phyloP scores from a whole-genome alignment of 345 rosid species.

The Cardamine resedifolia region DNA sequence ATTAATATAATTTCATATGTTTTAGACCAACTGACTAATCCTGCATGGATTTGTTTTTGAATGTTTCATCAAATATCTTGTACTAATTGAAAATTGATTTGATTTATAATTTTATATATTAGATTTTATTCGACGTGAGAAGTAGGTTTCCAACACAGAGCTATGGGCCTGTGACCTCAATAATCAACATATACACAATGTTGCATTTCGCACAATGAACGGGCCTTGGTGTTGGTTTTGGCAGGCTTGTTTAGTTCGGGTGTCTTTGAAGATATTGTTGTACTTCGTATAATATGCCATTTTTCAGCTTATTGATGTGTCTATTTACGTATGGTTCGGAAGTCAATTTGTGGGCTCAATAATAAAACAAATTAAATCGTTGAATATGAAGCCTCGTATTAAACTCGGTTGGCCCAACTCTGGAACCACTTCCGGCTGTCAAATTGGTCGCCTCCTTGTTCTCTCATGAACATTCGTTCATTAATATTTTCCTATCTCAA shows the following conservation, averaged over 20 bases:
- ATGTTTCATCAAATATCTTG: too few species aligned
- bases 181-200: neutral
- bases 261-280: neutral
- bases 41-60: too few species aligned
- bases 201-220: neutral
- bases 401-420: constrained; percentile 11
- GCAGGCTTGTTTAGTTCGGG: neutral
- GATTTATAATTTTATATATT: too few species aligned
- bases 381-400: neutral
- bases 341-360: constrained; percentile 1
- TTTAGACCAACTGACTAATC: too few species aligned
- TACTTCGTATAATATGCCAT: neutral
- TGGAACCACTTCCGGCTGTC: neutral
- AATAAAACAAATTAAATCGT: neutral
- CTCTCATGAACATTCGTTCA: neutral
- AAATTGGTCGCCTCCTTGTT: neutral
- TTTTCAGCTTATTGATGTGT: neutral
- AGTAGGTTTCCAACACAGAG: too few species aligned
- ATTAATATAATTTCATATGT: too few species aligned
- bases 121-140: too few species aligned
- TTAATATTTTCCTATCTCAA: neutral
- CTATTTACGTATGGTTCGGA: neutral
- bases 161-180: neutral
- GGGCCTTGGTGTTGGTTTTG: neutral
- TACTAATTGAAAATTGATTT: too few species aligned